These are phyloP conservation scores for Sclerotinia minor DNA, from an alignment of 2,329 filamentous ascomycete species.

Conservation along the genomic window DNA sequence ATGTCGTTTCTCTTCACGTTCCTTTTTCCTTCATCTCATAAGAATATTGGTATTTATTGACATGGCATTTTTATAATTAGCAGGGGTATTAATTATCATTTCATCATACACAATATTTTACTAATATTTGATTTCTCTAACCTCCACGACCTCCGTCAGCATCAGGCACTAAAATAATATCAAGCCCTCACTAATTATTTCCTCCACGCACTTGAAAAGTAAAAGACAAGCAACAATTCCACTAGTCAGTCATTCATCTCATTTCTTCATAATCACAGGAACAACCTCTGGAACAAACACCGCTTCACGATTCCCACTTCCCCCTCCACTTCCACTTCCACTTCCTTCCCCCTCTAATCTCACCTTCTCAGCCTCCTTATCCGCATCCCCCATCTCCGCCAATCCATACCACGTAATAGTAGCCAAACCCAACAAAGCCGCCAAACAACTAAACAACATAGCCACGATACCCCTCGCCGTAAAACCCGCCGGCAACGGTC, in stretches of 20 bases:
- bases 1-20: no score
- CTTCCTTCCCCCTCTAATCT: slow-evolving; percentile 19
- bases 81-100: slow-evolving; percentile 11
- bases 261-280: background rate
- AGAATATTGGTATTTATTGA: background rate
- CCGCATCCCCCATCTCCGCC: slow-evolving; percentile 40
- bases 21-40: background rate
- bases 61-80: background rate
- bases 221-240: background rate
- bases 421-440: slow-evolving; percentile 38
- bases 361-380: slow-evolving; percentile 31
- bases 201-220: background rate
- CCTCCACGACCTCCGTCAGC: background rate
- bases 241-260: no score
- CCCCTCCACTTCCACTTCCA: background rate
- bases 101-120: background rate
- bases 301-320: background rate
- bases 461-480: slow-evolving; percentile 40
- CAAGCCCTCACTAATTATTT: no score
- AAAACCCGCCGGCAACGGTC: slow-evolving; percentile 38
- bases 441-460: slow-evolving; percentile 38
- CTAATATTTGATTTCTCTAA: background rate
- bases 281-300: background rate
- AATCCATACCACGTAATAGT: slow-evolving; percentile 40
- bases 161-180: no score